Conservation (phyloP, 2,329 filamentous ascomycete genomes). For the Cordyceps tenuipes region DNA sequence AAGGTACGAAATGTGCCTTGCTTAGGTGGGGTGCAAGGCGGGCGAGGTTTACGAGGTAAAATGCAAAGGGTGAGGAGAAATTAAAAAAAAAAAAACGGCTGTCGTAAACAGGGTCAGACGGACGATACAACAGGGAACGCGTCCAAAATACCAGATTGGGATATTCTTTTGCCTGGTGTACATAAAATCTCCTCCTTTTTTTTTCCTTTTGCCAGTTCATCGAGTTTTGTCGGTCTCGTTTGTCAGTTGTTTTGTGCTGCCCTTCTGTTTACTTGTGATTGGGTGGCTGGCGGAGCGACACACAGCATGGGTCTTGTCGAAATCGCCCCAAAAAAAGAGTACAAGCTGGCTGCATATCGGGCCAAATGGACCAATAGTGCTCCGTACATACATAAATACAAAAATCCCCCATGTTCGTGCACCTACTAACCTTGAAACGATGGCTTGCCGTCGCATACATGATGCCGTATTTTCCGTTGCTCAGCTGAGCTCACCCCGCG, state of each 20-base stretch:
- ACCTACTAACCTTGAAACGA: not conserved
- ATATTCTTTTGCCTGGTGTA: not conserved
- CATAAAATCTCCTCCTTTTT: not conserved
- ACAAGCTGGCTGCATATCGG: not conserved
- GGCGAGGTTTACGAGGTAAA: constrained; percentile 5
- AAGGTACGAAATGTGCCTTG: constrained; percentile 2
- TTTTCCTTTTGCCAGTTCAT: not conserved
- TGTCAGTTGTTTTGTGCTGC: not conserved
- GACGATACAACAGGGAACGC: not conserved
- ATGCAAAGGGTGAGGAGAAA: not conserved
- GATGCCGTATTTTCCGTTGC: not conserved
- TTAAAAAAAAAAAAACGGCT: not conserved
- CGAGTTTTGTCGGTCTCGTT: not conserved
- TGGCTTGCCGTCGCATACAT: not conserved
- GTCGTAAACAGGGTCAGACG: not conserved
- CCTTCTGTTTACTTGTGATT: constrained; percentile 3
- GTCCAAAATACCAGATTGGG: not conserved
- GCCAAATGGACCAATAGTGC: not conserved
- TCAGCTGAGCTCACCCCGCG: constrained; percentile 2
- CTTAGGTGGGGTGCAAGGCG: constrained; percentile 5
- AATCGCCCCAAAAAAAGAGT: not conserved
- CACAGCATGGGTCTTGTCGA: not conserved
- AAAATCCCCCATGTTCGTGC: not conserved
- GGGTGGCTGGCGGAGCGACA: not conserved
- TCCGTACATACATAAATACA: not conserved